Evolutionary conservation across 768 basidiomycete species (phyloP), one percentile per base, ranked within the genome.

Genomic region (Mycena vulgaris): DNA sequence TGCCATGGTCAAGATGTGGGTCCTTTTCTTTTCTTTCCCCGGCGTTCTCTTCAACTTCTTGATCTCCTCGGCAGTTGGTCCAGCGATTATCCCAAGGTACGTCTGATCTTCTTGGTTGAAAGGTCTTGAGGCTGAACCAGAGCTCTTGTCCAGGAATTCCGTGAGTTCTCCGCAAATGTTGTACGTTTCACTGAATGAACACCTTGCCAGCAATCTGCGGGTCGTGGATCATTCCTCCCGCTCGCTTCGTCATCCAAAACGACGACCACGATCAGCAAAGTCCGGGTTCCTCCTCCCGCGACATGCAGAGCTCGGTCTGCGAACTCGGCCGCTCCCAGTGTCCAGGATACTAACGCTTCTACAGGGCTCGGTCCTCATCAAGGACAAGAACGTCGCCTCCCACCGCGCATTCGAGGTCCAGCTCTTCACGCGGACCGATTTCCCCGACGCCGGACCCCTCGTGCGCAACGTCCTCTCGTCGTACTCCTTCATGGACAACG

Each of bases 371-470:
- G 62, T 63, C 11, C 51, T 63, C 37, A 63, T 63, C 51, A 63
- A 63, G 30, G 62, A 63, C 51, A 63, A 63, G 10, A 53, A 63
- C 51, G 62, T 63, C 51, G 62, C 51, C 51, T 28, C 37, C 17
- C 62, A 63, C 52, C 62, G 62, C 25, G 49, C 62, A 4, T 63
- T 63, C 51, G 62, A 63, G 19, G 51, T 63, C 10, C 51, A 45
- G 28, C 62, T 63, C 51, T 63, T 63, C 62, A 63, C 62, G 37
- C 62, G 62, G 51, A 63, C 62, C 5, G 62, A 63, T 40, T 63
- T 63, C 51, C 62, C 62, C 23, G 62, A 63, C 25, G 62, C 62
- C 19, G 62, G 62, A 21, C 62, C 61, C 19, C 62, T 63, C 51
- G 62, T 63, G 27, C 62, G 62, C 35, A 63, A 63, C 51, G 51